Evolutionary conservation across 1,284 basidiomycete genomes (phyloP).

Genomic region (Pseudozyma hubeiensis): DNA sequence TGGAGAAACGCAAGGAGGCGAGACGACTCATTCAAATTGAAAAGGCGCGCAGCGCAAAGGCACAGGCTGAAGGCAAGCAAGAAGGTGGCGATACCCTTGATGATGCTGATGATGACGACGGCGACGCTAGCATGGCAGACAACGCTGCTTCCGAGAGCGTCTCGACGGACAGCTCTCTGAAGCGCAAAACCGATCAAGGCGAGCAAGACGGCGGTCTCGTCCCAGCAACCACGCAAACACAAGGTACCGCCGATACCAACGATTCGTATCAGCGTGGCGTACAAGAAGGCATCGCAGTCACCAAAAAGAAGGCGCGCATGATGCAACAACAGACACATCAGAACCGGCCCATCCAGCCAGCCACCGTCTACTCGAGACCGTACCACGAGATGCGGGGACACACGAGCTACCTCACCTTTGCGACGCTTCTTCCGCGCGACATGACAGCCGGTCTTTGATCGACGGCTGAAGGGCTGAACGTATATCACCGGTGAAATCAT

Average conservation of each 20-base stretch:
- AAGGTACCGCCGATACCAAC: slow-evolving; percentile 5
- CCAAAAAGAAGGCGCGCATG: slow-evolving; percentile 46
- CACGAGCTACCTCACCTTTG: slow-evolving; percentile 67
- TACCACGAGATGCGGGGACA: slow-evolving; percentile 64
- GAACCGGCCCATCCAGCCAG: slow-evolving; percentile 34
- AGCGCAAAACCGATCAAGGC: slow-evolving; percentile 30
- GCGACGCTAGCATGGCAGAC: slow-evolving; percentile 23
- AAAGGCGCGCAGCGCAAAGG: slow-evolving; percentile 39
- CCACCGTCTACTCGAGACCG: slow-evolving; percentile 43
- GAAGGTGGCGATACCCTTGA: not conserved
- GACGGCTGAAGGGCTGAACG: no score
- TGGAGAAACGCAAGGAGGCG: slow-evolving; percentile 57
- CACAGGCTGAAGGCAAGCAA: slow-evolving; percentile 4
- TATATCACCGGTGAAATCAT: no score
- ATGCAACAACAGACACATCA: slow-evolving; percentile 38
- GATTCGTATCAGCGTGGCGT: slow-evolving; percentile 37
- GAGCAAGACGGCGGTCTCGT: not conserved
- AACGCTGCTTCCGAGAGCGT: slow-evolving; percentile 2
- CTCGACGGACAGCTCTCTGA: not conserved
- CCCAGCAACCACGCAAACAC: not conserved
- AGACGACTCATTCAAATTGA: slow-evolving; percentile 61
- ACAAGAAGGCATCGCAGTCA: slow-evolving; percentile 42
- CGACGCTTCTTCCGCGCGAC: slow-evolving; percentile 59
- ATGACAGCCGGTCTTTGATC: slow-evolving; percentile 25
- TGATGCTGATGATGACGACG: slow-evolving; percentile 10